These are phyloP conservation scores for Mesembryanthemum crystallinum DNA, from an alignment of 148 eudicot species.

Conservation along the genomic window DNA sequence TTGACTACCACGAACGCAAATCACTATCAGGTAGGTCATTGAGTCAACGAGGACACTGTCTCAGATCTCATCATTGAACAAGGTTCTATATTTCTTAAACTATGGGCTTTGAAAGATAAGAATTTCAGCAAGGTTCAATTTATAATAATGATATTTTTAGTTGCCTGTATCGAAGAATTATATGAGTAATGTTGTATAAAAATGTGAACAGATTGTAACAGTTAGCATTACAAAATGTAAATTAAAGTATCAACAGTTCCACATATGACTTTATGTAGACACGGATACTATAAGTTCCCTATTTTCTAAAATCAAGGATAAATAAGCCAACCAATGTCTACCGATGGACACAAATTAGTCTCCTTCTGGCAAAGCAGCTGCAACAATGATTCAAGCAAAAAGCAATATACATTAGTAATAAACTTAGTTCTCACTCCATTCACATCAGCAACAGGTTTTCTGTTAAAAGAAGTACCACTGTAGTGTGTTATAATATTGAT, in stretches of 20 bases:
- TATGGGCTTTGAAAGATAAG: too few species aligned
- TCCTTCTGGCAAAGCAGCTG: too few species aligned
- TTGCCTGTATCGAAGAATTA: neutral
- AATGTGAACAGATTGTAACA: neutral
- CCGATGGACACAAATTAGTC: neutral
- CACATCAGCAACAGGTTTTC: neutral
- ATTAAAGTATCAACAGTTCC: neutral
- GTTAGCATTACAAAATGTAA: neutral
- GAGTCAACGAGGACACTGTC: too few species aligned
- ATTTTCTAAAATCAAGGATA: neutral
- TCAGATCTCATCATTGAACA: too few species aligned
- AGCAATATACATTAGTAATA: neutral
- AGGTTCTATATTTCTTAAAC: too few species aligned
- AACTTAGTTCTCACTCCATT: neutral
- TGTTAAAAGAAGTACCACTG: neutral
- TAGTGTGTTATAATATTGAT: neutral
- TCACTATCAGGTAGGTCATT: too few species aligned
- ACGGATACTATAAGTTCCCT: neutral
- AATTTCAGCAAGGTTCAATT: too few species aligned
- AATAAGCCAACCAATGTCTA: constrained; percentile 2
- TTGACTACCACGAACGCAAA: neutral
- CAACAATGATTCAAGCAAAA: neutral
- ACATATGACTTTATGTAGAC: neutral
- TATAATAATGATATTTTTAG: neutral
- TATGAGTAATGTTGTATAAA: neutral